phyloP scores from a whole-genome alignment of 108 stramenopile genomes.

The Nannochloropsis granulata region DNA sequence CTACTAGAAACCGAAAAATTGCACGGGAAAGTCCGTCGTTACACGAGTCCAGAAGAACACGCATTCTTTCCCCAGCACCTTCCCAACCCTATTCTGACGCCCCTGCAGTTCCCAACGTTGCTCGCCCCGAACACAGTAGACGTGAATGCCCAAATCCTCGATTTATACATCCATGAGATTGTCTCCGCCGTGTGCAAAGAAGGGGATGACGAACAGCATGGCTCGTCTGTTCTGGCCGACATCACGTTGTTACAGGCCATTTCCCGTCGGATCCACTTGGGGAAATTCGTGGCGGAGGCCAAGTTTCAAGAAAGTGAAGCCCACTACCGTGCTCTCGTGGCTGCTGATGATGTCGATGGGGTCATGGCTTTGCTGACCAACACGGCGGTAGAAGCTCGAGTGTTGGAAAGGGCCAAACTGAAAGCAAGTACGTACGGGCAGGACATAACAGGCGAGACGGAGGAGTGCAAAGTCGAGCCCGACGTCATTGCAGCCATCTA shows the following conservation, averaged over 20 bases:
- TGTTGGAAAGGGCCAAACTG: slow-evolving; percentile 63
- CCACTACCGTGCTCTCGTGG: slow-evolving; percentile 53
- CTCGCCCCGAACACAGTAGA: slow-evolving; percentile 57
- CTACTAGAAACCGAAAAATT: slow-evolving; percentile 81
- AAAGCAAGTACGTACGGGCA: slow-evolving; percentile 87
- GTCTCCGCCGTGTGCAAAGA: slow-evolving; percentile 52
- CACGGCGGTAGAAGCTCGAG: slow-evolving; percentile 75
- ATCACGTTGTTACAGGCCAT: slow-evolving; percentile 74
- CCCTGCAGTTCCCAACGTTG: slow-evolving; percentile 59
- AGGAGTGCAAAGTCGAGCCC: slow-evolving; percentile 76
- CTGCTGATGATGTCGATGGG: slow-evolving; percentile 75
- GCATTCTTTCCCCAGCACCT: slow-evolving; percentile 76
- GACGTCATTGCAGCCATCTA: slow-evolving; percentile 74
- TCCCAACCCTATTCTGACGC: slow-evolving; percentile 51
- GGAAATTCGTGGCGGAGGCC: slow-evolving; percentile 93
- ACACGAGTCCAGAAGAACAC: slow-evolving; percentile 93
- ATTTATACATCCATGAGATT: slow-evolving; percentile 58
- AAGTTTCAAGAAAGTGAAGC: slow-evolving; percentile 51
- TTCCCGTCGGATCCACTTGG: slow-evolving; percentile 78
- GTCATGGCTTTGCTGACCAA: slow-evolving; percentile 88
- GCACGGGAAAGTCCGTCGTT: slow-evolving; percentile 81
- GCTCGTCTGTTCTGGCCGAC: slow-evolving; percentile 68
- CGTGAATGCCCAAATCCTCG: slow-evolving; percentile 66
- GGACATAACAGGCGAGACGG: slow-evolving; percentile 56
- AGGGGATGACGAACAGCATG: slow-evolving; percentile 95